These are phyloP conservation scores for Eucalyptus sp. DNA, from an alignment of 345 rosid genomes.

Conservation along the genomic window DNA sequence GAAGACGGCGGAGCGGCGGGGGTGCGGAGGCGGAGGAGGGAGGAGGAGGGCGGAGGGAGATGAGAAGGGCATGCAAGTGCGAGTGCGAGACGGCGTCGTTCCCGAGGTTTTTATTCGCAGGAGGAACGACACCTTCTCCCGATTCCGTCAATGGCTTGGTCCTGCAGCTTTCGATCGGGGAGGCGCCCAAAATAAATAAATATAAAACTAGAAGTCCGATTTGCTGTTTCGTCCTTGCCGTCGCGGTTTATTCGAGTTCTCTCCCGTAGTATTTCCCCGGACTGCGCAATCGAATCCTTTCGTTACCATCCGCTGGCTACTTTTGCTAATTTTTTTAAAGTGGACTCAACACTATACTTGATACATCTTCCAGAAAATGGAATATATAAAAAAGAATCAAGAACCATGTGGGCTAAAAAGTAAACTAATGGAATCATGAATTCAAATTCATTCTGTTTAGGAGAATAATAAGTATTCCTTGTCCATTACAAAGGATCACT, in stretches of 20 bases:
- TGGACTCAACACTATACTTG: background rate
- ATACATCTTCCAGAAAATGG: background rate
- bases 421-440: background rate
- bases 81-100: background rate
- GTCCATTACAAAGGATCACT: background rate
- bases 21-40: background rate
- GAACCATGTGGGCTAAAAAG: background rate
- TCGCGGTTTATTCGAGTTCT: background rate
- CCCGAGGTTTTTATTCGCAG: background rate
- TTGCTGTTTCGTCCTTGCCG: background rate
- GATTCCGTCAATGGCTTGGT: background rate
- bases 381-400: background rate
- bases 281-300: background rate
- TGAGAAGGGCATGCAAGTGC: constrained; percentile 16
- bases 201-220: background rate
- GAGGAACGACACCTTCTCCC: background rate
- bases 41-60: background rate
- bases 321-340: background rate
- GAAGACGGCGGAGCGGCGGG: background rate
- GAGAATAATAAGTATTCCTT: background rate
- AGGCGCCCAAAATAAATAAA: background rate
- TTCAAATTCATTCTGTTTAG: background rate
- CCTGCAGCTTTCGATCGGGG: background rate
- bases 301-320: background rate
- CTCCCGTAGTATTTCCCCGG: no score